A percentile compares a stretch with the other conserved stretches of the same genome.
These are phyloP conservation scores for Acanthamoeba divionensis DNA, from an alignment of 208 protist genomes.

Conservation along the genomic window DNA sequence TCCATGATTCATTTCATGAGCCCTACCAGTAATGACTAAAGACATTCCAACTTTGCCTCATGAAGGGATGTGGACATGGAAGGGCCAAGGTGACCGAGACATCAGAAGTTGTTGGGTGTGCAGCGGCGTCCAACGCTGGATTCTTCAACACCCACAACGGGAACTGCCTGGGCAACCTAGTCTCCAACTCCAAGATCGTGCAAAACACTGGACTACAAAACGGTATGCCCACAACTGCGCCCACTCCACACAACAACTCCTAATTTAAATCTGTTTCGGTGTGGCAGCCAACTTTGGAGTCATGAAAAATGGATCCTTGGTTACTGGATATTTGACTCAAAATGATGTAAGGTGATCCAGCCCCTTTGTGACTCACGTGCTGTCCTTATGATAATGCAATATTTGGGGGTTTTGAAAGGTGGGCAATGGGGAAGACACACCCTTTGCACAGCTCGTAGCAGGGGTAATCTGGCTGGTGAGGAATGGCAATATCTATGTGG, in stretches of 20 bases:
- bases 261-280: neutral
- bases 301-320: neutral
- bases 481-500: slow-evolving; percentile 45
- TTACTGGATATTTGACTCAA: slow-evolving; percentile 29
- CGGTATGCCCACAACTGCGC: neutral
- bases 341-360: too few relatives aligned
- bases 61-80: neutral
- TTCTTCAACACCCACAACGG: slow-evolving; percentile 54
- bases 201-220: neutral
- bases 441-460: neutral
- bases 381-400: too few relatives aligned
- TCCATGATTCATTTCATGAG: too few relatives aligned
- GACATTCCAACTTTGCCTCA: too few relatives aligned
- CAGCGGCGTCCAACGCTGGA: slow-evolving; percentile 61
- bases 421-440: neutral
- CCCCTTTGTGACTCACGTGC: too few relatives aligned
- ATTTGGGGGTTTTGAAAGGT: too few relatives aligned
- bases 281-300: slow-evolving; percentile 20
- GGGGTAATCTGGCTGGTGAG: slow-evolving; percentile 60
- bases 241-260: neutral
- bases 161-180: slow-evolving; percentile 16
- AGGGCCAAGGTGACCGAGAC: neutral
- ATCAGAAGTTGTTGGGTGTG: neutral
- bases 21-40: too few relatives aligned
- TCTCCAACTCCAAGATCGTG: neutral